phyloP scores from a whole-genome alignment of 257 asterid species.

The Knoxia roxburghii region DNA sequence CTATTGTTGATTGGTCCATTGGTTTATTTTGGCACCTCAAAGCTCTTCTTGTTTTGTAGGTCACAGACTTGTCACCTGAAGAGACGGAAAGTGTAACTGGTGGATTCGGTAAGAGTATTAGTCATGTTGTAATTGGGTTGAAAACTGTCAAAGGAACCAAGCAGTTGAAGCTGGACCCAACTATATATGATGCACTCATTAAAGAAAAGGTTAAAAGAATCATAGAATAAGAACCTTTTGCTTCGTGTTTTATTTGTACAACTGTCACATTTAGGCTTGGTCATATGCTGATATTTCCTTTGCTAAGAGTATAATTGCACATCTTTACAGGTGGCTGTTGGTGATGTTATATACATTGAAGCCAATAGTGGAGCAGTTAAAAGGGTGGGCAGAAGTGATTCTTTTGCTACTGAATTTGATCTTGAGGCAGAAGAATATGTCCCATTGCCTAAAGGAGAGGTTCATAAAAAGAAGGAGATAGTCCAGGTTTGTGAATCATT shows the following conservation, averaged over 20 bases:
- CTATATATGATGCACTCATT: slow-evolving; percentile 87
- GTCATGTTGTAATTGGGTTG: slow-evolving; percentile 90
- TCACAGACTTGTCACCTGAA: slow-evolving; percentile 92
- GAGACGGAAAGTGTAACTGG: slow-evolving; percentile 91
- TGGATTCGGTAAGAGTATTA: slow-evolving; percentile 90
- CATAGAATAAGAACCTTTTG: background rate
- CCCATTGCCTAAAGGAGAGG: slow-evolving; percentile 98
- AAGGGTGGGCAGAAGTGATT: slow-evolving; percentile 97
- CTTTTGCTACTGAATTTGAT: slow-evolving; percentile 96
- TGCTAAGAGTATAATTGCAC: slow-evolving; percentile 3
- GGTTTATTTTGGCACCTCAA: background rate
- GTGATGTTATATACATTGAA: slow-evolving; percentile 94
- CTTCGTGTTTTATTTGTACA: background rate
- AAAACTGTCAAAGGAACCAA: slow-evolving; percentile 94
- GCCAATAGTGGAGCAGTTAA: slow-evolving; percentile 95
- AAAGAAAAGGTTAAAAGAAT: slow-evolving; percentile 62
- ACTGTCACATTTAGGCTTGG: background rate
- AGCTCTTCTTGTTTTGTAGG: slow-evolving; percentile 40
- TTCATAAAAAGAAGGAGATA: slow-evolving; percentile 94
- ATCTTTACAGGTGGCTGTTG: slow-evolving; percentile 88
- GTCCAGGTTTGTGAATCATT: slow-evolving; percentile 58
- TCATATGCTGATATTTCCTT: no score
- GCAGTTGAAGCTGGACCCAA: slow-evolving; percentile 91
- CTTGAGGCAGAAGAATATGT: slow-evolving; percentile 99
- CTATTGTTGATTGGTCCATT: background rate